Evolutionary conservation across 495 filamentous ascomycete species (phyloP), one percentile per base, ranked within the genome.

Genomic region (Aspergillus affinis): DNA sequence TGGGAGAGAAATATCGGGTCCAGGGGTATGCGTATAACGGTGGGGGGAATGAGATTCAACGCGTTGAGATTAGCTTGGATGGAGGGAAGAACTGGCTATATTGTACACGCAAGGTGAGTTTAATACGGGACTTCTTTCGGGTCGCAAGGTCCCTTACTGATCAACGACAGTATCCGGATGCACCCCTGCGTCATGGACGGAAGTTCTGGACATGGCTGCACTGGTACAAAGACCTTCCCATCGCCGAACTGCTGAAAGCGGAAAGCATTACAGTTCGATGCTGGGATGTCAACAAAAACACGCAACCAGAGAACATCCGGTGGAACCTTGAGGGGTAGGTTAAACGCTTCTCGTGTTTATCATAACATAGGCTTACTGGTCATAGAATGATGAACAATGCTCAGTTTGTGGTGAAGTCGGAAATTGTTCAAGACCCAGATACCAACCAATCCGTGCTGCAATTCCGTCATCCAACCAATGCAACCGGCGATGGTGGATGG

Each of bases 21-120:
- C 71, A 80, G 61, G 84, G 84, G 1, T 86, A 83, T 59, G 84
- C 84, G 7, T 86, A 85, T 63, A 82, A 81, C 6, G 84, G 84
- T 44, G 81, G 82, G n/a, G 83, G 83, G 15, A 72, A 81, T 30
- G 75, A 77, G 59, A 77, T 86, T 51, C 65, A 77, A 26, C 75
- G 82, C 26, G 83, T 86, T 29, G 84, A 86, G 54, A 69, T 86
- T 41, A 82, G 78, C 59, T 69, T 83, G 20, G 82, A 86, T 66
- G 78, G 77, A 32, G 84, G 84, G 0, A 63, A 69, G 26, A 81
- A 66, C 10, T 86, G 83, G 84, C 49, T 64, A 0, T 65, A 64
- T 29, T 65, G 62, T 54, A 51, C 57, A 23, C 50, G 70, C 44
- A 29, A 55, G 52, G 61, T 61, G 58, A 20, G 52, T 48, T 21